Evolutionary conservation across 306 rosid species (phyloP).

Genomic region (Comarum palustre): DNA sequence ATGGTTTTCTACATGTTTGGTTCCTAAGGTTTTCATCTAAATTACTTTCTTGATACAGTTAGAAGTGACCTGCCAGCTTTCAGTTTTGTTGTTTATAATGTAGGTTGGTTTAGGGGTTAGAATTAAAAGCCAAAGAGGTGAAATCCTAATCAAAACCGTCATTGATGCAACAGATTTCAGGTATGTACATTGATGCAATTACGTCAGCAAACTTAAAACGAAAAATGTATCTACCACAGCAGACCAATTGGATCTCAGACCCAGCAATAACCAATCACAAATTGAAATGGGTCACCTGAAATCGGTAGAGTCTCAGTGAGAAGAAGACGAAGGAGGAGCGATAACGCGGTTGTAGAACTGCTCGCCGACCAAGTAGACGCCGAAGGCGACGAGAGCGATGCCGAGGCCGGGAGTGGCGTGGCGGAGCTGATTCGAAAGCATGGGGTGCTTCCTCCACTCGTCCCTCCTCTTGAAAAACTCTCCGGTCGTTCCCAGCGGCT

Average conservation of each 20-base stretch:
- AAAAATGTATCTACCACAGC: no score
- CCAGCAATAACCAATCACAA: neutral
- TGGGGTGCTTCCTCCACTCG: slow-evolving; percentile 95
- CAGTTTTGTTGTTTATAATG: no score
- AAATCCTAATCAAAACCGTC: no score
- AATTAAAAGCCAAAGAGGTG: neutral
- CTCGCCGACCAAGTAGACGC: slow-evolving; percentile 81
- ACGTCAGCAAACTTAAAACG: neutral
- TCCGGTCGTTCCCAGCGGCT: slow-evolving; percentile 51
- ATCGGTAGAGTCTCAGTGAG: slow-evolving; percentile 27
- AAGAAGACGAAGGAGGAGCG: slow-evolving; percentile 37
- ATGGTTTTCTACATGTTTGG: no score
- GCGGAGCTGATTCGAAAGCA: slow-evolving; percentile 67
- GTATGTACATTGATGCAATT: neutral
- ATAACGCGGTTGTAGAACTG: slow-evolving; percentile 54
- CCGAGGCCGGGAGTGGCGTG: slow-evolving; percentile 94
- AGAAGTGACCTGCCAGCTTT: no score
- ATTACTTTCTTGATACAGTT: no score
- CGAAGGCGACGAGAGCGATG: slow-evolving; percentile 86
- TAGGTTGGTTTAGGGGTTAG: no score
- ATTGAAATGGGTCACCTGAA: neutral
- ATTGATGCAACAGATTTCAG: neutral
- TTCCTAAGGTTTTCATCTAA: no score
- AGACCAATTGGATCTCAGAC: neutral
- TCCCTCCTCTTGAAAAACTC: slow-evolving; percentile 94